These are phyloP conservation scores for Xylariaceae sp. DNA, from an alignment of 2,329 filamentous ascomycete species.

Conservation along the genomic window DNA sequence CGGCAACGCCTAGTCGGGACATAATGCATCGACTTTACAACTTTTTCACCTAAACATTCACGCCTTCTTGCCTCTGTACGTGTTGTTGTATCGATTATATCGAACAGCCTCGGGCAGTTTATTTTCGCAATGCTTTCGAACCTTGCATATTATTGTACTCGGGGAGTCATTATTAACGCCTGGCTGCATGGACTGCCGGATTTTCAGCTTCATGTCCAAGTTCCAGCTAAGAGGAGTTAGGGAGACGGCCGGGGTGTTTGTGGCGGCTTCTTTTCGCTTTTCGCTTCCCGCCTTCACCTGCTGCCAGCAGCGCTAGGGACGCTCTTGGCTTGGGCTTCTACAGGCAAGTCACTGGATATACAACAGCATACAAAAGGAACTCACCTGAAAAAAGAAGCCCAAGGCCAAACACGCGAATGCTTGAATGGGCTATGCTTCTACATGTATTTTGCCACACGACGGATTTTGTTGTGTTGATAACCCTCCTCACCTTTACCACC, in stretches of 20 bases:
- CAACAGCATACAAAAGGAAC: neutral
- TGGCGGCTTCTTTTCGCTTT: constrained; percentile 12
- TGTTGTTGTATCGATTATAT: constrained; percentile 24
- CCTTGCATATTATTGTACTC: constrained; percentile 30
- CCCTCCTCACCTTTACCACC: neutral
- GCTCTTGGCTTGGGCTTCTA: constrained; percentile 6
- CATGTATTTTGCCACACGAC: constrained; percentile 4
- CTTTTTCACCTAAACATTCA: constrained; percentile 12
- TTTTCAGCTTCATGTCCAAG: constrained; percentile 22
- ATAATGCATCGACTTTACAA: constrained; percentile 9
- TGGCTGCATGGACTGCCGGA: constrained; percentile 23
- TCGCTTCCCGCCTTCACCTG: constrained; percentile 11
- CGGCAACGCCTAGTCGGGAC: constrained; percentile 56
- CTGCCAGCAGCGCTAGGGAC: constrained; percentile 5
- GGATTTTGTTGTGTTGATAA: constrained; percentile 3
- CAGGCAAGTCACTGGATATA: constrained; percentile 16
- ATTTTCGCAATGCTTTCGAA: constrained; percentile 25
- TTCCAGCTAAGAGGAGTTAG: constrained; percentile 28
- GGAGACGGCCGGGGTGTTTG: constrained; percentile 19
- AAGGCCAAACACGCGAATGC: neutral
- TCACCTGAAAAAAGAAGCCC: neutral
- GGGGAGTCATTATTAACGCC: constrained; percentile 27
- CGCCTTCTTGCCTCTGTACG: constrained; percentile 20
- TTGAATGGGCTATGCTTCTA: constrained; percentile 8
- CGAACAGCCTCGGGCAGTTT: constrained; percentile 20